Percentiles rank a stretch among this genome's conserved stretches.
phyloP scores from a whole-genome alignment of 352 stramenopile genomes.

The Phytopythium ostracodes region DNA sequence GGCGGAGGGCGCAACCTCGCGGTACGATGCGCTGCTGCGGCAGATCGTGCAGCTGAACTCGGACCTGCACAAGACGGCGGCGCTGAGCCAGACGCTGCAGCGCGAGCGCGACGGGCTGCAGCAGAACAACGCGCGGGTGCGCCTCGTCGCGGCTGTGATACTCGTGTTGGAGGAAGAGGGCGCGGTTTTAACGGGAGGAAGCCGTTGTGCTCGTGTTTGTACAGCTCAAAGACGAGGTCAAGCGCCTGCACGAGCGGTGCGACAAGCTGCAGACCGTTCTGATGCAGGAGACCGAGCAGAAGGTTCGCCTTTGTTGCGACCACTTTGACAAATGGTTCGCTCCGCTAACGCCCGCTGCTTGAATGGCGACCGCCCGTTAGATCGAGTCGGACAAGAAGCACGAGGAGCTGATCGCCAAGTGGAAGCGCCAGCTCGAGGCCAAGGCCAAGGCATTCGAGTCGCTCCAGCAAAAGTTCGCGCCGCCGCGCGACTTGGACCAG shows the following conservation, averaged over 20 bases:
- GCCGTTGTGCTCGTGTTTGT: background rate
- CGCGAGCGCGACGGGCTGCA: constrained; percentile 67
- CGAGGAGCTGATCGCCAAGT: constrained; percentile 77
- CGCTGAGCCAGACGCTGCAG: constrained; percentile 75
- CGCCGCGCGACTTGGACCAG: constrained; percentile 76
- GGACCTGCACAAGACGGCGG: constrained; percentile 78
- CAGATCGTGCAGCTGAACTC: constrained; percentile 85
- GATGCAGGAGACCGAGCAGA: constrained; percentile 80
- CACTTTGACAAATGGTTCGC: no score
- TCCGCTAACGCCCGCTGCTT: no score
- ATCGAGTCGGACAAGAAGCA: constrained; percentile 82
- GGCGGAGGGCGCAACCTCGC: constrained; percentile 16
- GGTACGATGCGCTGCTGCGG: constrained; percentile 70
- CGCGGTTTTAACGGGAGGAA: background rate
- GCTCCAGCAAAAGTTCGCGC: constrained; percentile 80
- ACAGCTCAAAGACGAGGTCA: constrained; percentile 60
- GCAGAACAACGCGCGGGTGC: constrained; percentile 56
- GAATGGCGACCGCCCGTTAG: constrained; percentile 11
- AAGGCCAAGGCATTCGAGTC: constrained; percentile 80
- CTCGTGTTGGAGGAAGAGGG: no score
- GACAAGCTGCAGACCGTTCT: constrained; percentile 78
- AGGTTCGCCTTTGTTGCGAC: no score
- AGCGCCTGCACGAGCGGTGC: constrained; percentile 67
- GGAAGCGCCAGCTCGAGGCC: constrained; percentile 79
- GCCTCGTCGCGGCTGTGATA: background rate